Evolutionary conservation across 805 yeast genomes (phyloP).

Genomic region (Vanderwaltozyma yarrowii): DNA sequence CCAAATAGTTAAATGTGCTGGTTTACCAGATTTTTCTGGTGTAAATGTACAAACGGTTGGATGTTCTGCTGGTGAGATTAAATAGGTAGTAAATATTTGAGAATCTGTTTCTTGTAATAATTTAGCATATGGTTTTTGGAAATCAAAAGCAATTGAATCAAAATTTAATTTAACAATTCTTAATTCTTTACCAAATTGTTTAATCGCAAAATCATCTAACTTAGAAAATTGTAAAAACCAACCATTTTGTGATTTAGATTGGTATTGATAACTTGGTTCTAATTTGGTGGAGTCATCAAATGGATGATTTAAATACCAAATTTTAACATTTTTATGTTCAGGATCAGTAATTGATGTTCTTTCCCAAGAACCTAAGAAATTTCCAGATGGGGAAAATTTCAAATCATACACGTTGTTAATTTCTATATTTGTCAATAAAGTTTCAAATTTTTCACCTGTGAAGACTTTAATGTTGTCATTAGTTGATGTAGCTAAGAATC

Average conservation of each 20-base stretch:
- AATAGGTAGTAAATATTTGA: conserved; percentile 34
- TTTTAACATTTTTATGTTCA: conserved; percentile 69
- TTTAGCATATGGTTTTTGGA: conserved; percentile 47
- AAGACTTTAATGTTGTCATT: conserved; percentile 19
- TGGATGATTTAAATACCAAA: conserved; percentile 50
- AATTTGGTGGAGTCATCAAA: conserved; percentile 21
- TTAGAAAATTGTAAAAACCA: conserved; percentile 46
- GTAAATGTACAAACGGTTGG: conserved; percentile 86
- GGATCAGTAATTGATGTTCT: conserved; percentile 66
- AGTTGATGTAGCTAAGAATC: conserved; percentile 27
- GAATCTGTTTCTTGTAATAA: conserved; percentile 34
- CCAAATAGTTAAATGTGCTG: conserved; percentile 79
- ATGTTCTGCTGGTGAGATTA: conserved; percentile 78
- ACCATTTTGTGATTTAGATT: conserved; percentile 74
- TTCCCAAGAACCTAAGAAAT: conserved; percentile 79
- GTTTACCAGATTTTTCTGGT: conserved; percentile 80
- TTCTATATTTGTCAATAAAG: conserved; percentile 17
- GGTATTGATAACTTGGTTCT: conserved; percentile 37
- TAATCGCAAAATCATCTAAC: conserved; percentile 25
- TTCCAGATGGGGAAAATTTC: conserved; percentile 82
- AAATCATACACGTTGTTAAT: conserved; percentile 67
- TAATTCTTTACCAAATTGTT: conserved; percentile 22
- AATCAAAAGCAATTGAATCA: conserved; percentile 31
- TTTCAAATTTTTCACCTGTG: conserved; percentile 21
- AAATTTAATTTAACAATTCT: conserved; percentile 33